Percentiles rank a stretch among this genome's conserved stretches.
These are phyloP conservation scores for Ophiobolus disseminans DNA, from an alignment of 2,329 filamentous ascomycete genomes.

Conservation along the genomic window DNA sequence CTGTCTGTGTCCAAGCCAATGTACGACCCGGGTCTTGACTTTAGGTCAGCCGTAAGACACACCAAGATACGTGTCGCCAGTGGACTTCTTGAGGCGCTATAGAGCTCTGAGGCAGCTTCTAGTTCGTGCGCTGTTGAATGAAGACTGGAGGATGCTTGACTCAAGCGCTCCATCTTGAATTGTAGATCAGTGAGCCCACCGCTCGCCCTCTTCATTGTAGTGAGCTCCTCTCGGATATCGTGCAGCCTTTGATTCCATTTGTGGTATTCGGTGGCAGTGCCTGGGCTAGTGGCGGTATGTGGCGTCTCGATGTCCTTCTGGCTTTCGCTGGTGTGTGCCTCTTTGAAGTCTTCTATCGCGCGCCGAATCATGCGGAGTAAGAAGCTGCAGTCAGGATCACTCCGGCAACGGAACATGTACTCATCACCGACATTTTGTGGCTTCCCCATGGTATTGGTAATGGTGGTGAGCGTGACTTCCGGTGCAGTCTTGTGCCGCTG, in stretches of 20 bases:
- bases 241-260: constrained; percentile 3
- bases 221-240: constrained; percentile 6
- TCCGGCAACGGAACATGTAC: constrained; percentile 12
- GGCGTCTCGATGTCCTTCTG: no score
- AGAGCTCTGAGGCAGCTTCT: background rate
- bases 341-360: background rate
- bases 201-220: background rate
- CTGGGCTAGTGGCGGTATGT: no score
- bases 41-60: constrained; percentile 19
- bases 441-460: background rate
- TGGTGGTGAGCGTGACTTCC: constrained; percentile 3
- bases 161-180: constrained; percentile 16
- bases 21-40: constrained; percentile 23
- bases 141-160: constrained; percentile 8
- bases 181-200: constrained; percentile 10
- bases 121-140: background rate
- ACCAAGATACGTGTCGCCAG: constrained; percentile 15
- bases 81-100: background rate
- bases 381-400: constrained; percentile 1
- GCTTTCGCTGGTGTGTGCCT: background rate
- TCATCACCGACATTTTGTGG: constrained; percentile 3
- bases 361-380: constrained; percentile 11
- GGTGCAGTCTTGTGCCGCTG: constrained; percentile 2
- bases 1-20: constrained; percentile 15
- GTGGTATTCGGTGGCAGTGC: background rate